These are phyloP conservation scores for Spencermartinsiella europaea DNA, from an alignment of 805 yeast genomes.

Conservation along the genomic window DNA sequence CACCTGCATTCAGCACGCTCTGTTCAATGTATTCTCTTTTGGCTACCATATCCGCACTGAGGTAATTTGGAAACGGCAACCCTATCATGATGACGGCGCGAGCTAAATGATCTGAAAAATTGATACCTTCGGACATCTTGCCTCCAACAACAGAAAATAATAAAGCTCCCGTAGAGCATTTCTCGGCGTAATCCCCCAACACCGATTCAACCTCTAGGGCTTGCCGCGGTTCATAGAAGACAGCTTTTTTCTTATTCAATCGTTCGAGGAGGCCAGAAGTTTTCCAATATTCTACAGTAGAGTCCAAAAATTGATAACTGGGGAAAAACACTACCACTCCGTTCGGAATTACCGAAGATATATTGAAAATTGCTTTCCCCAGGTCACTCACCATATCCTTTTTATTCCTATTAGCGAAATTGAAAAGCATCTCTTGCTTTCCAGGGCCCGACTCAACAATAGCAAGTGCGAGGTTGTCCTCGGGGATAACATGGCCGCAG, in stretches of 20 bases:
- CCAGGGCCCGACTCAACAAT: constrained; percentile 37
- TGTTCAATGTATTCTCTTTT: constrained; percentile 59
- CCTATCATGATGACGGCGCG: constrained; percentile 85
- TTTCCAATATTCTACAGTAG: constrained; percentile 53
- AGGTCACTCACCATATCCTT: constrained; percentile 41
- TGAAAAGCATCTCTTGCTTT: constrained; percentile 50
- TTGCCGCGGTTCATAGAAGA: constrained; percentile 51
- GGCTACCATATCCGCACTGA: constrained; percentile 75
- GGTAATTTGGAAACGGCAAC: constrained; percentile 80
- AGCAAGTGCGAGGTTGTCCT: constrained; percentile 56
- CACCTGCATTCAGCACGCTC: constrained; percentile 45
- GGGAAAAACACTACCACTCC: constrained; percentile 85
- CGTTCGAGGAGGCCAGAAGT: constrained; percentile 20
- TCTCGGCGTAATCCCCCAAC: constrained; percentile 46
- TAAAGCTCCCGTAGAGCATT: constrained; percentile 49
- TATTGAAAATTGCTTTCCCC: constrained; percentile 44
- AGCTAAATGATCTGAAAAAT: constrained; percentile 82
- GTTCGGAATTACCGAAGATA: constrained; percentile 49
- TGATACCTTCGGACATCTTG: constrained; percentile 87
- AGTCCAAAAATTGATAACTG: constrained; percentile 65
- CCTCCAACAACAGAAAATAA: constrained; percentile 89
- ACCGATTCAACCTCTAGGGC: constrained; percentile 40
- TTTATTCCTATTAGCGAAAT: constrained; percentile 58
- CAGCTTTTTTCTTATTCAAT: constrained; percentile 33
- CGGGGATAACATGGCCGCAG: constrained; percentile 83